phyloP scores from a whole-genome alignment of 495 filamentous ascomycete genomes.

The Aspergillus saccharolyticus region DNA sequence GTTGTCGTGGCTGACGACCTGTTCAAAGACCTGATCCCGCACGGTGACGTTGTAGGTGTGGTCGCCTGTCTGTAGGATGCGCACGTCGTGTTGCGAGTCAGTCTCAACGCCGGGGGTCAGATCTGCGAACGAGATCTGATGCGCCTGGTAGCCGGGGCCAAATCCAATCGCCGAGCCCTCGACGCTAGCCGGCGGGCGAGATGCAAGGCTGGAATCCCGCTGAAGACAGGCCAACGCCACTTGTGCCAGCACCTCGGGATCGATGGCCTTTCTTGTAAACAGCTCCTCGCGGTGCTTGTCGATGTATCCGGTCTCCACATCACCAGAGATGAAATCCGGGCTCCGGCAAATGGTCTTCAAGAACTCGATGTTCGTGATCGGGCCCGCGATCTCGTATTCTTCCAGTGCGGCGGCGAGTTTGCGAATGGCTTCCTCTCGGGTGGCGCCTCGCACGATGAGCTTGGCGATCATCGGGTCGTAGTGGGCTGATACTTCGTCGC shows the following conservation, averaged over 20 bases:
- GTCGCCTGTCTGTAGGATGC: slow-evolving; percentile 58
- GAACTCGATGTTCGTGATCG: slow-evolving; percentile 95
- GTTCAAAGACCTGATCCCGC: slow-evolving; percentile 43
- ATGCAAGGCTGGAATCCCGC: slow-evolving; percentile 24
- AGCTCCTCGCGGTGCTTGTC: slow-evolving; percentile 75
- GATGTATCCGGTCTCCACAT: slow-evolving; percentile 96
- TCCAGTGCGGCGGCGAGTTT: slow-evolving; percentile 78
- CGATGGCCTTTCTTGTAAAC: slow-evolving; percentile 50
- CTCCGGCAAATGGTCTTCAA: slow-evolving; percentile 79
- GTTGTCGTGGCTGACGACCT: slow-evolving; percentile 41
- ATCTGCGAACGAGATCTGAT: slow-evolving; percentile 51
- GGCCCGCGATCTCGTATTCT: slow-evolving; percentile 87
- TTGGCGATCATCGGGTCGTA: slow-evolving; percentile 99
- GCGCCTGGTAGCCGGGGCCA: slow-evolving; percentile 46
- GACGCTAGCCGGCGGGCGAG: slow-evolving; percentile 18
- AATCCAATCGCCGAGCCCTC: slow-evolving; percentile 47
- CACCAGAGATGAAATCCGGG: slow-evolving; percentile 75
- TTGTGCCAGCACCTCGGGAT: slow-evolving; percentile 71
- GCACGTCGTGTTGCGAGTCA: slow-evolving; percentile 52
- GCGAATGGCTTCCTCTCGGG: slow-evolving; percentile 74
- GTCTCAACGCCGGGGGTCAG: slow-evolving; percentile 21
- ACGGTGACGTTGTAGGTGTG: slow-evolving; percentile 62
- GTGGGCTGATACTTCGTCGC: slow-evolving; percentile 88
- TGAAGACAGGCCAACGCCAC: slow-evolving; percentile 70
- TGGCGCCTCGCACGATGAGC: slow-evolving; percentile 81